Conservation (phyloP, 768 basidiomycete species). For the Lactifluus subvellereus region DNA sequence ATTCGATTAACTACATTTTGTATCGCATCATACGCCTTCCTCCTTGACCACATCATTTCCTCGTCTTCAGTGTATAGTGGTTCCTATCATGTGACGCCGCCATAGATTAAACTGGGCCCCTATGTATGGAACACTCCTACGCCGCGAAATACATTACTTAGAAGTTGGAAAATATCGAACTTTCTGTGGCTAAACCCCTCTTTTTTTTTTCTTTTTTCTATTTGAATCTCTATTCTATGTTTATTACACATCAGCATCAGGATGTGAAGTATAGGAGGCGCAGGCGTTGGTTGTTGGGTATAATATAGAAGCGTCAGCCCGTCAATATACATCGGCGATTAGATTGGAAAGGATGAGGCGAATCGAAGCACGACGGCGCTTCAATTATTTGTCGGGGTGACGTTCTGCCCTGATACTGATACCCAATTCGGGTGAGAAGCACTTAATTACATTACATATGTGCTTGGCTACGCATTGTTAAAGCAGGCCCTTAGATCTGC, state of each 20-base stretch:
- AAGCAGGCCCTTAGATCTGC: background rate
- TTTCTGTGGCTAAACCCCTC: background rate
- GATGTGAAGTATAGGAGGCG: background rate
- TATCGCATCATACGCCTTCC: no score
- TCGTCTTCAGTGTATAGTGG: background rate
- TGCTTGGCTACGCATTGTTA: background rate
- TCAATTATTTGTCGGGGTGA: background rate
- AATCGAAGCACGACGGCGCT: background rate
- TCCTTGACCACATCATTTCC: background rate
- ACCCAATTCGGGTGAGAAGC: no score
- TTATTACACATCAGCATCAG: background rate
- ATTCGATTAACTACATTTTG: no score
- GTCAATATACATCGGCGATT: background rate
- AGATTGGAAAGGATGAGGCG: background rate
- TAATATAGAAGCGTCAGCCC: background rate
- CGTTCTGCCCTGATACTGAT: background rate
- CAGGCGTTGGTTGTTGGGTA: background rate
- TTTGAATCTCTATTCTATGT: background rate
- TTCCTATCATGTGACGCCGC: background rate
- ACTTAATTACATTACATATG: no score
- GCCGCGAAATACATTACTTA: background rate
- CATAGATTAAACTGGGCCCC: background rate
- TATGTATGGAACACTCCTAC: background rate
- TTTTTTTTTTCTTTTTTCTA: background rate
- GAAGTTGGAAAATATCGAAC: background rate